Evolutionary conservation across 495 filamentous ascomycete genomes (phyloP).

Genomic region (Lepidopterella palustris): DNA sequence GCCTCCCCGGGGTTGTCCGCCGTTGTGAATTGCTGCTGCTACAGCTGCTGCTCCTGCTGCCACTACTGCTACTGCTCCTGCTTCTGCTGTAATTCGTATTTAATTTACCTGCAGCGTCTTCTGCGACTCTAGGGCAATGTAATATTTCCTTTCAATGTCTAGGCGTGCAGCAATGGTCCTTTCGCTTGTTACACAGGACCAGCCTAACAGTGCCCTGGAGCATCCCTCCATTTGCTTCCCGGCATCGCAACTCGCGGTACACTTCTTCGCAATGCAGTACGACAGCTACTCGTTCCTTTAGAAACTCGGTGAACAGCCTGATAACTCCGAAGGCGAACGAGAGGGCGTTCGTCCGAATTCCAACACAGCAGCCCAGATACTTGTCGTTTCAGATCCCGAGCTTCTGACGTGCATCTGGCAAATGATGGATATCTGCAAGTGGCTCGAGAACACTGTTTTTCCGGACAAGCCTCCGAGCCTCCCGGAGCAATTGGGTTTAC

Average conservation of each 20-base stretch:
- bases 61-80: background rate
- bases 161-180: slow-evolving; percentile 7
- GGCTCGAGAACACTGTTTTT: slow-evolving; percentile 19
- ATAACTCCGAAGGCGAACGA: background rate
- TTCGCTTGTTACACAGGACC: slow-evolving; percentile 22
- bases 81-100: background rate
- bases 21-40: background rate
- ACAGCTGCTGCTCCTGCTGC: background rate
- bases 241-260: slow-evolving; percentile 4
- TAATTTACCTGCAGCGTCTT: background rate
- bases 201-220: slow-evolving; percentile 2
- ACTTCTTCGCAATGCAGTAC: slow-evolving; percentile 18
- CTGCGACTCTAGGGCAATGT: slow-evolving; percentile 12
- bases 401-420: background rate
- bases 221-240: slow-evolving; percentile 8
- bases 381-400: background rate
- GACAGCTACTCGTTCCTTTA: slow-evolving; percentile 3
- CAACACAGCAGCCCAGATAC: background rate
- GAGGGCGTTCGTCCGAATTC: slow-evolving; percentile 3
- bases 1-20: too few species aligned
- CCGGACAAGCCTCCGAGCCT: slow-evolving; percentile 19
- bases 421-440: slow-evolving; percentile 23
- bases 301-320: background rate
- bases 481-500: slow-evolving; percentile 10
- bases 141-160: slow-evolving; percentile 5